Percentiles rank a stretch among this genome's conserved stretches.
Conservation (phyloP, 441 rosid genomes). For the Populus hybrid region DNA sequence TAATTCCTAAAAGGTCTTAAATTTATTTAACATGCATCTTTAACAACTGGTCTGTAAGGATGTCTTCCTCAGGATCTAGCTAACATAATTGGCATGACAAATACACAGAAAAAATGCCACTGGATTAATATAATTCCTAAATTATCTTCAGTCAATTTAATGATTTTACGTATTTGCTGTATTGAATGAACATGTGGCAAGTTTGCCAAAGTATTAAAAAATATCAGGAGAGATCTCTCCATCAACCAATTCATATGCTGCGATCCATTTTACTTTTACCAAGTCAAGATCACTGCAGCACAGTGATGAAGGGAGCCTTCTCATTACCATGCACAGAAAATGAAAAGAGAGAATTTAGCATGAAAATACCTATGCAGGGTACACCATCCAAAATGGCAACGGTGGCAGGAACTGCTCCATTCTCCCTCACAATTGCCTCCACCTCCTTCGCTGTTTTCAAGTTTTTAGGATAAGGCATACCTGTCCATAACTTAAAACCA, state of each 20-base stretch:
- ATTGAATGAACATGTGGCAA: background rate
- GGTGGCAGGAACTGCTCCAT: slow-evolving; percentile 93
- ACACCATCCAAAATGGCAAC: slow-evolving; percentile 79
- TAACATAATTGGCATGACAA: background rate
- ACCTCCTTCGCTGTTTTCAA: slow-evolving; percentile 79
- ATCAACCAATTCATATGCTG: background rate
- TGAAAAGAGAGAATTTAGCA: background rate
- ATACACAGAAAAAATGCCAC: background rate
- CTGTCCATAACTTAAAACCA: slow-evolving; percentile 28
- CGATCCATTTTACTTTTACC: background rate
- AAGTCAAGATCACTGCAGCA: background rate
- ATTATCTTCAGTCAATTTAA: background rate
- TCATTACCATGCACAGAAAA: background rate
- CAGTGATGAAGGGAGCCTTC: background rate
- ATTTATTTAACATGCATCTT: background rate
- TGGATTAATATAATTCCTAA: background rate
- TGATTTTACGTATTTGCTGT: background rate
- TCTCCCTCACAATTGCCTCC: slow-evolving; percentile 70
- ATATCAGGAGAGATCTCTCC: background rate
- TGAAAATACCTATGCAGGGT: slow-evolving; percentile 67
- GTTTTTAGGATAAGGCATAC: slow-evolving; percentile 92
- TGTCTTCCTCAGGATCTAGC: background rate
- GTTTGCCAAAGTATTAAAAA: background rate
- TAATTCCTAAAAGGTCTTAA: background rate
- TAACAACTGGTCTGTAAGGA: background rate